These are phyloP conservation scores for Globisporangium radiosum DNA, from an alignment of 352 stramenopile species.

Conservation along the genomic window DNA sequence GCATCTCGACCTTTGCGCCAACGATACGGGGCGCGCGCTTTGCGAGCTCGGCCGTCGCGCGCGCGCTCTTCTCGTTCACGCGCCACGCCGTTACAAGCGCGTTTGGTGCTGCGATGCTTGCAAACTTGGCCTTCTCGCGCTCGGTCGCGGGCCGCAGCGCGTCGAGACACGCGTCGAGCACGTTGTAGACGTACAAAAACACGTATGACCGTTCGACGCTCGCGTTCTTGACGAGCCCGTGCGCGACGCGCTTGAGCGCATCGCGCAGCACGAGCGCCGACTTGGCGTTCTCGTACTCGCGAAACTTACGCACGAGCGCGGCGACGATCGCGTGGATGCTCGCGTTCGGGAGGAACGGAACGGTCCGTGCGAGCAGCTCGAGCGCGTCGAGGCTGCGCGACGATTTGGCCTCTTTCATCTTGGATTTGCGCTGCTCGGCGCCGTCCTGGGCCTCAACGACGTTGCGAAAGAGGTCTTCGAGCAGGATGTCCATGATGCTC, in stretches of 20 bases:
- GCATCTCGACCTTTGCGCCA: constrained; percentile 46
- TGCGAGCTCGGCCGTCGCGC: constrained; percentile 51
- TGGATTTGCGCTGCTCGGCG: constrained; percentile 60
- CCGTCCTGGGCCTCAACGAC: constrained; percentile 53
- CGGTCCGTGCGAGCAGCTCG: constrained; percentile 69
- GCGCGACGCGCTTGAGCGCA: constrained; percentile 69
- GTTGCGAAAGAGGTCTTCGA: constrained; percentile 76
- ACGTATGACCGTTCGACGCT: constrained; percentile 81
- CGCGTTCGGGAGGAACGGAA: constrained; percentile 84
- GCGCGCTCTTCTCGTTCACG: constrained; percentile 73
- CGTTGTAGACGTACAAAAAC: constrained; percentile 81
- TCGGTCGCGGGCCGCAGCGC: constrained; percentile 58
- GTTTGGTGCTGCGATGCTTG: constrained; percentile 15
- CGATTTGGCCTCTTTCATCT: constrained; percentile 84
- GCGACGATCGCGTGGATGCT: constrained; percentile 73
- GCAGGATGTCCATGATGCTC: constrained; percentile 76
- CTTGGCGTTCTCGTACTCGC: constrained; percentile 52
- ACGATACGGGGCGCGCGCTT: constrained; percentile 47
- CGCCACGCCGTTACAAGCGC: constrained; percentile 59
- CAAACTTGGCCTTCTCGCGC: constrained; percentile 58
- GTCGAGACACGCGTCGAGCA: constrained; percentile 73
- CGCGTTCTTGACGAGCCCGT: constrained; percentile 79
- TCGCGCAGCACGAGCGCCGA: constrained; percentile 54
- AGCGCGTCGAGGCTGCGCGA: constrained; percentile 69
- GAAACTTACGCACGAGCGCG: constrained; percentile 71